phyloP scores from a whole-genome alignment of 306 rosid genomes.

The Inga oerstediana region DNA sequence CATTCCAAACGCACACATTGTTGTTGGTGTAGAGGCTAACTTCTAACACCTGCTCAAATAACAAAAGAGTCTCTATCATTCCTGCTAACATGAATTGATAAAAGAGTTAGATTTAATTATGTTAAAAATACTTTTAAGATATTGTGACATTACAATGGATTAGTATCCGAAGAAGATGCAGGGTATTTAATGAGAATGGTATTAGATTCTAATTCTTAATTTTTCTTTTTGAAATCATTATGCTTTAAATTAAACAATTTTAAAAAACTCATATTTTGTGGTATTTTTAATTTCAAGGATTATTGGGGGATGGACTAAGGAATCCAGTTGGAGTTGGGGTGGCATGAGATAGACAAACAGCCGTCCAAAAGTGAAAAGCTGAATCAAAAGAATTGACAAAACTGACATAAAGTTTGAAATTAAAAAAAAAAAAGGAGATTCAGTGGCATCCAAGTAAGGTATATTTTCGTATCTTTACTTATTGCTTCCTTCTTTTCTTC shows the following conservation, averaged over 20 bases:
- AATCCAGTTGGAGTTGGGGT: slow-evolving; percentile 62
- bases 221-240: too few species aligned
- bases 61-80: too few species aligned
- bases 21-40: too few species aligned
- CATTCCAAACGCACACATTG: too few species aligned
- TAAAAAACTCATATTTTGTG: background rate
- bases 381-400: slow-evolving; percentile 26
- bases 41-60: too few species aligned
- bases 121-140: background rate
- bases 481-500: background rate
- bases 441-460: slow-evolving; percentile 62
- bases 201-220: background rate
- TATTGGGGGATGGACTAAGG: slow-evolving; percentile 47
- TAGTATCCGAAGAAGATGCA: background rate
- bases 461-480: slow-evolving; percentile 40
- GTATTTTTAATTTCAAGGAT: background rate
- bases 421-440: slow-evolving; percentile 35
- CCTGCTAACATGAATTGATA: too few species aligned
- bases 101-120: background rate
- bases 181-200: background rate
- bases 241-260: background rate
- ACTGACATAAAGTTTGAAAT: slow-evolving; percentile 25
- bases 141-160: background rate
- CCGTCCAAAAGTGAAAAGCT: slow-evolving; percentile 73
- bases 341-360: slow-evolving; percentile 47